Conservation (phyloP, 306 rosid species). For the Ochetophila trinervis region DNA sequence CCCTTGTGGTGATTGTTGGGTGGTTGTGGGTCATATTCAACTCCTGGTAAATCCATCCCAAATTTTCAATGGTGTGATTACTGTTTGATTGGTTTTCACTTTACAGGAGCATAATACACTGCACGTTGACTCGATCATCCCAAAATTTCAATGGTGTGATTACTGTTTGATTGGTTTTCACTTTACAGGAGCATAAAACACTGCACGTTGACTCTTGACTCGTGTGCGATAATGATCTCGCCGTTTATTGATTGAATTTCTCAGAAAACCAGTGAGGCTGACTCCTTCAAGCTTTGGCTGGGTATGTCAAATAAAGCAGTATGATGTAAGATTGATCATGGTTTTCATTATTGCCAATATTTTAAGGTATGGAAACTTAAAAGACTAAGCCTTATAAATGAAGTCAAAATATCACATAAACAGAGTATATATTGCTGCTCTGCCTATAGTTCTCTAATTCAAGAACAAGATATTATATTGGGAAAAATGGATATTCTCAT, state of each 20-base stretch:
- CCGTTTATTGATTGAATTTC: not conserved
- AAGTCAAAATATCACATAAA: constrained; percentile 11
- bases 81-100: too few relatives aligned
- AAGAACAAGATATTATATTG: not conserved
- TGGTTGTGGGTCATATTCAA: not conserved
- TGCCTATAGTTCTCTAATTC: not conserved
- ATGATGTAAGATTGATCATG: not conserved
- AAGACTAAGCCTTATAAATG: not conserved
- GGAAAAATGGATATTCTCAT: constrained; percentile 34
- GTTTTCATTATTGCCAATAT: not conserved
- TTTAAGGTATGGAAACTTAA: constrained; percentile 2
- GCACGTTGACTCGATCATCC: too few relatives aligned
- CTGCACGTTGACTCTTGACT: not conserved
- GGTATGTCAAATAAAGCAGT: not conserved
- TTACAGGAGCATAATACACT: too few relatives aligned
- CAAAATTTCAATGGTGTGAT: too few relatives aligned
- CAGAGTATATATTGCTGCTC: not conserved
- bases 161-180: too few relatives aligned
- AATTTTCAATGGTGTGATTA: too few relatives aligned
- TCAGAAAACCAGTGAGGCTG: not conserved
- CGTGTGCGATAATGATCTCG: not conserved
- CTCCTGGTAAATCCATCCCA: not conserved
- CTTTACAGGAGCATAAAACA: too few relatives aligned
- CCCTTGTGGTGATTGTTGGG: too few relatives aligned
- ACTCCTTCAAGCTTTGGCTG: constrained; percentile 5